Evolutionary conservation across 1,284 basidiomycete genomes (phyloP).

Genomic region (Phellopilus nigrolimitatus): DNA sequence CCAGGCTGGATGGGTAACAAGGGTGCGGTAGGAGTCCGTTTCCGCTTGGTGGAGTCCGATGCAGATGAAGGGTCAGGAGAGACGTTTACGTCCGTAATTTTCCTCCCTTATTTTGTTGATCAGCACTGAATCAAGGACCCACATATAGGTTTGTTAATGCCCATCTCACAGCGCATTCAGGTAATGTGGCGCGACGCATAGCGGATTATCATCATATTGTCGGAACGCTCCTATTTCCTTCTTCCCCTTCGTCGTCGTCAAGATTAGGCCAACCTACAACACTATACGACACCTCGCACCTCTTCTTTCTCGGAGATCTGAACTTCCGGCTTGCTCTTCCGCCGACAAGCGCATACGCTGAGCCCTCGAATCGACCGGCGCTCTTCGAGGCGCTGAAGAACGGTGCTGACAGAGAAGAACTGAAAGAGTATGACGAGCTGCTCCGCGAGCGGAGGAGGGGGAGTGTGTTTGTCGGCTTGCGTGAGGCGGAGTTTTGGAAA

Average conservation of each 20-base stretch:
- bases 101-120: background rate
- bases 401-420: slow-evolving; percentile 51
- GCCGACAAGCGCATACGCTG: slow-evolving; percentile 39
- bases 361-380: slow-evolving; percentile 28
- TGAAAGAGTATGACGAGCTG: slow-evolving; percentile 81
- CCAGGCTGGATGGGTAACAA: slow-evolving; percentile 90
- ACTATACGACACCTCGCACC: slow-evolving; percentile 76
- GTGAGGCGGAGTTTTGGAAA: slow-evolving; percentile 78
- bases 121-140: too few species aligned
- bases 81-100: slow-evolving; percentile 66
- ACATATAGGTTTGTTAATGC: slow-evolving; percentile 80
- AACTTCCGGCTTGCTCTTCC: slow-evolving; percentile 80
- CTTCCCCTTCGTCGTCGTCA: slow-evolving; percentile 40
- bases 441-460: slow-evolving; percentile 57
- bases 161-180: slow-evolving; percentile 84
- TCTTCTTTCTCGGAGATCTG: slow-evolving; percentile 86
- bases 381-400: slow-evolving; percentile 42
- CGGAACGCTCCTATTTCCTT: slow-evolving; percentile 73
- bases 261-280: slow-evolving; percentile 42
- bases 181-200: slow-evolving; percentile 68
- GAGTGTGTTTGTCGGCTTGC: slow-evolving; percentile 64
- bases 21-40: slow-evolving; percentile 86
- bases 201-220: slow-evolving; percentile 83
- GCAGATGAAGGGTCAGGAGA: slow-evolving; percentile 51
- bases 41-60: slow-evolving; percentile 65